Base-by-base conservation (phyloP, 75 land plant genomes). In the Azolla pinnata region DNA sequence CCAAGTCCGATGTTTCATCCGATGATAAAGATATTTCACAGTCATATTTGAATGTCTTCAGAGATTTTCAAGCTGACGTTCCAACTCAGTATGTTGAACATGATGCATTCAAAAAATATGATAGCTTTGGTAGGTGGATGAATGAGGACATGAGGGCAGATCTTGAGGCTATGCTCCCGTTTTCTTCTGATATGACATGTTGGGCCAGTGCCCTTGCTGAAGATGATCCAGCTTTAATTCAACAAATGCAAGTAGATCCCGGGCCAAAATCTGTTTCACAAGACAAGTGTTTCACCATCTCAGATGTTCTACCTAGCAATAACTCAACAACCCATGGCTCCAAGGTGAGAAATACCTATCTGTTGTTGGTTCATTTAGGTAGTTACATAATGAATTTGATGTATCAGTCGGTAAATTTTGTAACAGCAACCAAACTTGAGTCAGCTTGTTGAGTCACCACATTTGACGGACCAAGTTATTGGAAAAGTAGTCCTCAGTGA, bases 91-190 rank as follows among this genome's bases (percentile, higher is more conserved):
- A 30, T 70, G 73, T 61, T 29, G 25, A 23, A 9, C 55, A 46
- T 21, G 64, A 51, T 12, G 66, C 54, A 12, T 62, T 87, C 12
- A 78, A 81, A 16, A 86, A 83, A 48, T 53, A 74, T n/a, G 91
- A 90, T 63, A 90, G 92, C 59, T 90, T 90, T 63, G 78, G 75
- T 0, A 77, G 87, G 54, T 90, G 96, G 96, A 79, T 90, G 82
- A 75, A 66, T 42, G 59, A 63, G 42, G 84, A 86, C 67, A 67
- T 83, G 45, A 83, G 84, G 16, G 66, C 31, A 21, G 96, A 85
- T 47, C 65, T 74, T 58, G 77, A 78, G 64, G 80, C 77, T 4
- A 35, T 76, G 56, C 64, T 76, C 64, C 51, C 69, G 24, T 23
- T 52, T 3, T 52, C 54, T 1, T 76, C 80, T 1, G 80, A 73